Base-by-base conservation (phyloP, 1,284 basidiomycete species). In the Austroboletus olivaceoglutinosus region DNA sequence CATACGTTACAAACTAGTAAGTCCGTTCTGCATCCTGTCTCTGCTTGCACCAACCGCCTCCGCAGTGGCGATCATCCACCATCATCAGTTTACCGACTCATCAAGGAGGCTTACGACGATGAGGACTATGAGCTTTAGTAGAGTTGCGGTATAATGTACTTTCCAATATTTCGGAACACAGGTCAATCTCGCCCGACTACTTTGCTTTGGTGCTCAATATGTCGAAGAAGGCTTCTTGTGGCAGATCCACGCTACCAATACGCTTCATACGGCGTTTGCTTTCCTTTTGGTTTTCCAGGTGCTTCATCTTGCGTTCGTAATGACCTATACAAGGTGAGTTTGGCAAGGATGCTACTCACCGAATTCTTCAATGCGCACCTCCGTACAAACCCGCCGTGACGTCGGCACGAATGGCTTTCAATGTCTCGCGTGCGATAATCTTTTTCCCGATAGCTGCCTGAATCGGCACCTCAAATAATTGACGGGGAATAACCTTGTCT, bases 1-100 rank as follows among this genome's bases (percentile, higher is more conserved):
- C 94, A 18, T 96, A 93, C 67, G 93, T 98, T 61, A 98, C 95
- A 11, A 99, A 99, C 62, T 91, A 95, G 93, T 94, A 67, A 76
- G 91, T 83, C 45, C 41, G 37, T 53, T 33, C 42, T 29, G 34
- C 51, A 46, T 42, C 38, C 21, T 39, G 22, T 43, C 43, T 53
- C 39, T 51, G 43, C 43, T 48, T 29, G 23, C 31, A 45, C 44
- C 47, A 45, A 57, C 43, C 41, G 42, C 50, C 11, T 43, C 52
- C 55, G 27, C 58, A 95, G 92, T 63, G 92, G 92, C 37, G 92
- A 95, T 67, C 92, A 95, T 65, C 90, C 93, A 36, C 93, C 92
- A 25, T 90, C 92, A 27, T 94, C 92, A 51, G 87, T 95, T 62
- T 93, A 95, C 68, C 78, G 91, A 56, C 74, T 96, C 47, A 83